Evolutionary conservation across 2,329 filamentous ascomycete species (phyloP).

Genomic region (Lasiodiplodia sp.): DNA sequence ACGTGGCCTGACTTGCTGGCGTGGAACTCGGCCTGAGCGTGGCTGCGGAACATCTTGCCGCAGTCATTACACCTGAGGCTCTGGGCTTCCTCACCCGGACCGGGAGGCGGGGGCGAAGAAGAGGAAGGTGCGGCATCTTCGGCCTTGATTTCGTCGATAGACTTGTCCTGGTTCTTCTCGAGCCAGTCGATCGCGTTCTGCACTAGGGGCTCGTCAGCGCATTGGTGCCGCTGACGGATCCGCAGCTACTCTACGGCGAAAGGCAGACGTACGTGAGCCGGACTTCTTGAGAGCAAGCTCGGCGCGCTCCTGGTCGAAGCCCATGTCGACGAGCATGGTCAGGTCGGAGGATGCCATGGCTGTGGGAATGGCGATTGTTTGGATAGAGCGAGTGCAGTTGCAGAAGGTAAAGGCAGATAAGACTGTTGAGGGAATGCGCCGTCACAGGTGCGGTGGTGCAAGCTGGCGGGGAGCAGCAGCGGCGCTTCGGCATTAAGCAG

Average conservation of each 20-base stretch:
- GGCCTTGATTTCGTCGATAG: constrained; percentile 78
- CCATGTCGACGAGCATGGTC: constrained; percentile 70
- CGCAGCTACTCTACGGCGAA: neutral
- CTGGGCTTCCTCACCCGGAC: constrained; percentile 74
- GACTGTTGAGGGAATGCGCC: neutral
- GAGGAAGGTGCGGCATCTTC: constrained; percentile 51
- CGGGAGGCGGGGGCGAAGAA: constrained; percentile 69
- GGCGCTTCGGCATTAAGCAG: constrained; percentile 22
- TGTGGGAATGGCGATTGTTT: constrained; percentile 4
- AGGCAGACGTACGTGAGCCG: constrained; percentile 71
- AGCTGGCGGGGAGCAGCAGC: constrained; percentile 17
- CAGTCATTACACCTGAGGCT: constrained; percentile 95
- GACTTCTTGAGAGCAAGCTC: constrained; percentile 84
- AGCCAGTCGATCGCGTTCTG: constrained; percentile 94
- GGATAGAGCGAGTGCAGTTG: neutral
- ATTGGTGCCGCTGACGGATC: neutral
- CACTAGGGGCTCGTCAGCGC: constrained; percentile 60
- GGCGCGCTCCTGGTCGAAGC: constrained; percentile 83
- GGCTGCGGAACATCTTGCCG: constrained; percentile 85
- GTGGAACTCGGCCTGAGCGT: constrained; percentile 86
- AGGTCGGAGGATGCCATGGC: constrained; percentile 61
- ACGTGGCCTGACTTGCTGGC: constrained; percentile 73
- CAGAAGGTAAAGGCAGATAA: neutral
- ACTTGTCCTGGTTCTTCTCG: constrained; percentile 87
- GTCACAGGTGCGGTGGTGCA: constrained; percentile 1